Percentiles rank a stretch among this genome's conserved stretches.
phyloP scores from a whole-genome alignment of 2,329 filamentous ascomycete species.

The Pseudonectria foliicola region DNA sequence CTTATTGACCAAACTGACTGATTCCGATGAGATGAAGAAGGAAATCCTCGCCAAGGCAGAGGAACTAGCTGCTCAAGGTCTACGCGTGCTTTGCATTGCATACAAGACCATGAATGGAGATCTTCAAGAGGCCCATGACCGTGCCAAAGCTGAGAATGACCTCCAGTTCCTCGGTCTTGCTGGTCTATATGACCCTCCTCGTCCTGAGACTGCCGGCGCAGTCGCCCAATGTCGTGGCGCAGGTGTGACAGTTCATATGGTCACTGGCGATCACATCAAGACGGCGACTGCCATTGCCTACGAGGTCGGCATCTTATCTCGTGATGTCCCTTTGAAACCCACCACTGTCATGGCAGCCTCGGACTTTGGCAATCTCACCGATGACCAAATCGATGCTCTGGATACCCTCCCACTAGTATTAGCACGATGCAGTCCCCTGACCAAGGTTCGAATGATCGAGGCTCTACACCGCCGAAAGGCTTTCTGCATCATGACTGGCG shows the following conservation, averaged over 20 bases:
- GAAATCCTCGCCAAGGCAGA: conserved; percentile 44
- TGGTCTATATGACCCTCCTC: conserved; percentile 66
- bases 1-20: conserved; percentile 45
- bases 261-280: conserved; percentile 62
- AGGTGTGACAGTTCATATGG: conserved; percentile 61
- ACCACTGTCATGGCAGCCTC: conserved; percentile 53
- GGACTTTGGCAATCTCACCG: conserved; percentile 55
- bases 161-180: conserved; percentile 63
- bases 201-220: conserved; percentile 56
- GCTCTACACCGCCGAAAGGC: conserved; percentile 61
- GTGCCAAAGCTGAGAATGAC: conserved; percentile 46
- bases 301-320: conserved; percentile 54
- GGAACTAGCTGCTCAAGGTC: conserved; percentile 52
- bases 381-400: conserved; percentile 56
- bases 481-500: conserved; percentile 69
- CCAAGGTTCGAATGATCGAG: conserved; percentile 70
- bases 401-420: conserved; percentile 58
- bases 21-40: conserved; percentile 38
- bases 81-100: conserved; percentile 63
- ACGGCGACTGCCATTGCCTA: conserved; percentile 60
- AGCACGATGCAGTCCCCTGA: conserved; percentile 61
- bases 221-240: conserved; percentile 52
- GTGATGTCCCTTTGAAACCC: conserved; percentile 27
- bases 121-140: conserved; percentile 35
- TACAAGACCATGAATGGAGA: conserved; percentile 35